Percentiles rank a stretch among this genome's conserved stretches.
Evolutionary conservation across 2,329 filamentous ascomycete genomes (phyloP).

Genomic region (Exserohilum turcica): DNA sequence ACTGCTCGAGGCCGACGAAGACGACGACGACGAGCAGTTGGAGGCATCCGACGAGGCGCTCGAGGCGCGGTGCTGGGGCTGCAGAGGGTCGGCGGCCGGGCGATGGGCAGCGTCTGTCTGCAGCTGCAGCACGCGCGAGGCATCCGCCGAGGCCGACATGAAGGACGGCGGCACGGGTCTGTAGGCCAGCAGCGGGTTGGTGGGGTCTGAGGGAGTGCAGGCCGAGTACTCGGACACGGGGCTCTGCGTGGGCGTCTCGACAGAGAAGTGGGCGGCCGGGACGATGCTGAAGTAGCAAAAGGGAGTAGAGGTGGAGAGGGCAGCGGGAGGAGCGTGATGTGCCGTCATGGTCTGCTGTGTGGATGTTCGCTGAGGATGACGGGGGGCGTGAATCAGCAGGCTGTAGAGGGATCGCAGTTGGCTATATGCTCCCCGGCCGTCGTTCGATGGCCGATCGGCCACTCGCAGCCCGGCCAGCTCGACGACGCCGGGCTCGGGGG

Average conservation of each 20-base stretch:
- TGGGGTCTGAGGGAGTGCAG: constrained; percentile 36
- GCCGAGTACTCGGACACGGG: constrained; percentile 31
- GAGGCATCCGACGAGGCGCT: constrained; percentile 14
- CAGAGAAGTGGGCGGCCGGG: constrained; percentile 38
- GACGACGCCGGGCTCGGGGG: background rate
- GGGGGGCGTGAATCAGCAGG: constrained; percentile 13
- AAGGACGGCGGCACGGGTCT: constrained; percentile 21
- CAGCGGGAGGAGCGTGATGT: constrained; percentile 17
- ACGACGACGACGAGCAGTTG: constrained; percentile 19
- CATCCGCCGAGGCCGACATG: constrained; percentile 34
- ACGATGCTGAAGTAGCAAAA: constrained; percentile 44
- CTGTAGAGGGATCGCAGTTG: constrained; percentile 15
- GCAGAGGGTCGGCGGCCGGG: constrained; percentile 35
- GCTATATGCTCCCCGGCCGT: constrained; percentile 22
- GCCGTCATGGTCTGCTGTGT: constrained; percentile 19
- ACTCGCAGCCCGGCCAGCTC: constrained; percentile 6
- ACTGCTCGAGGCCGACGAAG: constrained; percentile 19
- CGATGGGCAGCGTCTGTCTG: constrained; percentile 47
- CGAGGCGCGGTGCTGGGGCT: constrained; percentile 25
- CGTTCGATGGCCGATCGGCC: constrained; percentile 12
- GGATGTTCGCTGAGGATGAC: constrained; percentile 5
- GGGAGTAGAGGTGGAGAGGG: constrained; percentile 10
- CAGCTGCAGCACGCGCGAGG: constrained; percentile 47
- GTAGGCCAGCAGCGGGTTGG: constrained; percentile 45
- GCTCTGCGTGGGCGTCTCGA: constrained; percentile 38